Evolutionary conservation across 805 yeast genomes (phyloP), one percentile per base, ranked within the genome.

Genomic region (Isabelozyma gotoi): DNA sequence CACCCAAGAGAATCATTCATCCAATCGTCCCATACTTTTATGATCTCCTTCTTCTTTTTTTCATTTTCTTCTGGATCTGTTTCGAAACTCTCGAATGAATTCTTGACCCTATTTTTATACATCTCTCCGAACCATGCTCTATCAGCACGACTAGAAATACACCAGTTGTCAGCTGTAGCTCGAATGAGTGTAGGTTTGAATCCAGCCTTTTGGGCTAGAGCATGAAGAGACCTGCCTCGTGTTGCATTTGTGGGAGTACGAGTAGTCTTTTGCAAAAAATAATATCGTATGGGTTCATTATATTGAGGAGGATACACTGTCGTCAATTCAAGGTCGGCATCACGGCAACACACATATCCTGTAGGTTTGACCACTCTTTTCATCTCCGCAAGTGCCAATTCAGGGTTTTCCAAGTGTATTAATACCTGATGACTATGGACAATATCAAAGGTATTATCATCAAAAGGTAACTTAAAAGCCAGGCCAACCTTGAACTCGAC

Each of bases 401-500:
- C 48, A 2, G 73, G 74, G 39, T 65, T 62, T 18, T 52, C 51
- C 21, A 70, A 49, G 43, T 71, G 75, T 10, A 68, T 52, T 20
- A 70, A 42, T 2, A 71, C 74, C 44, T 68, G 74, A 43, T 65
- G 72, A 15, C 65, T 57, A 55, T 57, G 62, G 5, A 69, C 70
- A n/a, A 71, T 43, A 43, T 71, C 76, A 48, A 71, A 71, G 4
- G 64, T 48, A 36, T 63, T 52, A 45, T 71, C 73, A 3, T 53
- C 54, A 48, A 57, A 69, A 1, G 66, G 67, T 39, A 70, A 49
- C 2, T 51, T 34, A 43, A 59, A 61, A 14, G 56, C 63, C 17
- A 68, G 64, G 4, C 63, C 74, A 10, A 48, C 38, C 36, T 56
- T 49, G 48, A 67, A 59, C 24, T 42, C 38, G 19, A 67, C 58